phyloP scores from a whole-genome alignment of 2,329 filamentous ascomycete species.

The Phialophora macrospora region DNA sequence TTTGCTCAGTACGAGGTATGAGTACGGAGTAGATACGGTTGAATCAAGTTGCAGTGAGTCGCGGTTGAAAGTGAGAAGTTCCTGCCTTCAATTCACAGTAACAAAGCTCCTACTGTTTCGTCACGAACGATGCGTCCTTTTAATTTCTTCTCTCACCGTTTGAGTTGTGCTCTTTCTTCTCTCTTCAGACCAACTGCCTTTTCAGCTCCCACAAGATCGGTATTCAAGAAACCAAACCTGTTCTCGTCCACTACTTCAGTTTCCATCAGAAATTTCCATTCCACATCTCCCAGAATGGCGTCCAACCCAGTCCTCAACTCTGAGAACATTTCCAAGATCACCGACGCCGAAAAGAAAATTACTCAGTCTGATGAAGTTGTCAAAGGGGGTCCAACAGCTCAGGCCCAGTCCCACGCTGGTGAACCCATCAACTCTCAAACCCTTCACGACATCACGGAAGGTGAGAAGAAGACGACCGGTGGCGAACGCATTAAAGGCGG shows the following conservation, averaged over 20 bases:
- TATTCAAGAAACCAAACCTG: neutral
- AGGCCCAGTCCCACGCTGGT: constrained; percentile 47
- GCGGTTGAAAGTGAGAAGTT: neutral
- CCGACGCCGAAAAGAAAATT: constrained; percentile 46
- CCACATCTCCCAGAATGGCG: constrained; percentile 4
- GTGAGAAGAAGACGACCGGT: constrained; percentile 48
- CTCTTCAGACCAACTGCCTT: neutral
- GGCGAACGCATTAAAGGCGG: constrained; percentile 31
- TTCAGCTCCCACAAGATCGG: neutral
- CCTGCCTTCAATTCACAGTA: neutral
- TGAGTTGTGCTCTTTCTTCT: neutral
- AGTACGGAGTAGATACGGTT: neutral
- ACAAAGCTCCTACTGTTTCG: neutral
- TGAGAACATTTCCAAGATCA: constrained; percentile 49
- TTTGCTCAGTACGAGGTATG: too few species aligned
- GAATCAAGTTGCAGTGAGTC: neutral
- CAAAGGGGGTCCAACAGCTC: constrained; percentile 49
- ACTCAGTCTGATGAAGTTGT: constrained; percentile 46
- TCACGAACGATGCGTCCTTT: neutral
- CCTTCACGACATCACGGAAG: constrained; percentile 50
- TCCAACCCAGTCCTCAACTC: constrained; percentile 20
- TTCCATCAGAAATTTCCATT: neutral
- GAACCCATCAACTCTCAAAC: constrained; percentile 44
- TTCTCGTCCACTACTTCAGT: neutral
- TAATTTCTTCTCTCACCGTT: neutral